Evolutionary conservation across 2,329 filamentous ascomycete species (phyloP).

Genomic region (Coleophoma crateriformis): DNA sequence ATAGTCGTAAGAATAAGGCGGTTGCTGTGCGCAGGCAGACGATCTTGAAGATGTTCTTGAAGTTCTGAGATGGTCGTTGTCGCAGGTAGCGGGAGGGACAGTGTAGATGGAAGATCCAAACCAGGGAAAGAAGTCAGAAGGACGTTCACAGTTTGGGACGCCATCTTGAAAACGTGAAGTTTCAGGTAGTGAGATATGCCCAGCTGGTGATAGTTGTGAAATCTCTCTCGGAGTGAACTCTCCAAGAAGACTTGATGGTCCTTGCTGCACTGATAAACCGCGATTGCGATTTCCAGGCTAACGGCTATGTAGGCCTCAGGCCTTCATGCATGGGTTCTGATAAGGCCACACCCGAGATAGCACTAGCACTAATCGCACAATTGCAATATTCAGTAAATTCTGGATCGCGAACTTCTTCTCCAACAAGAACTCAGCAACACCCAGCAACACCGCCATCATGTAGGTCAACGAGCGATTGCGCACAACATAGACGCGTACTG

Average conservation of each 20-base stretch:
- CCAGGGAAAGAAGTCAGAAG: slow-evolving; percentile 82
- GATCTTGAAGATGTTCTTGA: slow-evolving; percentile 54
- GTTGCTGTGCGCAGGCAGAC: slow-evolving; percentile 49
- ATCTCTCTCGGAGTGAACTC: too few relatives aligned
- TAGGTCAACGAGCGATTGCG: slow-evolving; percentile 9
- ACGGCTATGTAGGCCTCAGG: too few relatives aligned
- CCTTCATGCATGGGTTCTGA: too few relatives aligned
- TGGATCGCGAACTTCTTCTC: slow-evolving; percentile 6
- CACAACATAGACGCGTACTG: slow-evolving; percentile 1
- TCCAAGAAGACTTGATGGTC: too few relatives aligned
- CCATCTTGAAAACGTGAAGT: slow-evolving; percentile 38
- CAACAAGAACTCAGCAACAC: slow-evolving; percentile 11
- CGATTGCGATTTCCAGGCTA: too few relatives aligned
- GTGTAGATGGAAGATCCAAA: slow-evolving; percentile 74
- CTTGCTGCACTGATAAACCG: too few relatives aligned
- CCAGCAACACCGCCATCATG: slow-evolving; percentile 40
- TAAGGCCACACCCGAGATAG: too few relatives aligned
- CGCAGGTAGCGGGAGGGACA: slow-evolving; percentile 67
- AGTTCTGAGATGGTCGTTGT: slow-evolving; percentile 64
- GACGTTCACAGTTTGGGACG: slow-evolving; percentile 62
- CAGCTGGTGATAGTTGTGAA: too few relatives aligned
- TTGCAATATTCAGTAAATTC: too few relatives aligned
- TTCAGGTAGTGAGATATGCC: background rate
- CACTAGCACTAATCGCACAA: too few relatives aligned
- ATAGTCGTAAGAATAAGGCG: slow-evolving; percentile 77